These are phyloP conservation scores for Kodamaea jinghongensis DNA, from an alignment of 805 yeast genomes.

Conservation along the genomic window DNA sequence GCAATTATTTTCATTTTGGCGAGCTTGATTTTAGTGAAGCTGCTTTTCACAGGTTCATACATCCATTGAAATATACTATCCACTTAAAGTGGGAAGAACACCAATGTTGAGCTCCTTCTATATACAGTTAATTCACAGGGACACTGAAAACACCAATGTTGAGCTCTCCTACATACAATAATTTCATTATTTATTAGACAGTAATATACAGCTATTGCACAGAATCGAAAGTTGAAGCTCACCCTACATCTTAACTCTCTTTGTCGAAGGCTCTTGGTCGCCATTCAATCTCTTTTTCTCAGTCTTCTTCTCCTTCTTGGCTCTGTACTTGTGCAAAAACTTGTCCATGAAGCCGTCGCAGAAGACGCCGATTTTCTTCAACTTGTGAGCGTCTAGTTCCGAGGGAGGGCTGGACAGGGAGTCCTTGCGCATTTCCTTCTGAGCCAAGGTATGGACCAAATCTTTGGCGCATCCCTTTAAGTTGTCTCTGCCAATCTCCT, in stretches of 20 bases:
- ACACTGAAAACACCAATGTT: too few relatives aligned
- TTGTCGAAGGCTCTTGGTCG: slow-evolving; percentile 4
- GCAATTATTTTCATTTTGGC: too few relatives aligned
- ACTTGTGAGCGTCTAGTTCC: slow-evolving; percentile 62
- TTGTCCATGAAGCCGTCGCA: slow-evolving; percentile 65
- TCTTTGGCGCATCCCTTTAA: slow-evolving; percentile 79
- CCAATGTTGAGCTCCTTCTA: too few relatives aligned
- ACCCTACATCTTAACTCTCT: slow-evolving; percentile 2
- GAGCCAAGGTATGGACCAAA: slow-evolving; percentile 61
- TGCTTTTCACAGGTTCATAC: too few relatives aligned
- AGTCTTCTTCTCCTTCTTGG: slow-evolving; percentile 27
- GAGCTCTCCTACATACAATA: too few relatives aligned
- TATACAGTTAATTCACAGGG: too few relatives aligned
- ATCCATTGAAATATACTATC: too few relatives aligned
- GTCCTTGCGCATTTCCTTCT: slow-evolving; percentile 61
- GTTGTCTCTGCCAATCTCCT: slow-evolving; percentile 67
- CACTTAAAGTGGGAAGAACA: too few relatives aligned
- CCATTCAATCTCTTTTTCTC: slow-evolving; percentile 6
- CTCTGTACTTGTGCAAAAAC: slow-evolving; percentile 47
- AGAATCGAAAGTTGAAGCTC: too few relatives aligned
- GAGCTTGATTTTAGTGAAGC: too few relatives aligned
- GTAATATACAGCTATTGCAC: background rate
- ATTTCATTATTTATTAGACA: slow-evolving; percentile 6
- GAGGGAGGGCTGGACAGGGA: slow-evolving; percentile 45
- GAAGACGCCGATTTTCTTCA: slow-evolving; percentile 66